Evolutionary conservation across 495 filamentous ascomycete genomes (phyloP).

Genomic region (Tuber indicum): DNA sequence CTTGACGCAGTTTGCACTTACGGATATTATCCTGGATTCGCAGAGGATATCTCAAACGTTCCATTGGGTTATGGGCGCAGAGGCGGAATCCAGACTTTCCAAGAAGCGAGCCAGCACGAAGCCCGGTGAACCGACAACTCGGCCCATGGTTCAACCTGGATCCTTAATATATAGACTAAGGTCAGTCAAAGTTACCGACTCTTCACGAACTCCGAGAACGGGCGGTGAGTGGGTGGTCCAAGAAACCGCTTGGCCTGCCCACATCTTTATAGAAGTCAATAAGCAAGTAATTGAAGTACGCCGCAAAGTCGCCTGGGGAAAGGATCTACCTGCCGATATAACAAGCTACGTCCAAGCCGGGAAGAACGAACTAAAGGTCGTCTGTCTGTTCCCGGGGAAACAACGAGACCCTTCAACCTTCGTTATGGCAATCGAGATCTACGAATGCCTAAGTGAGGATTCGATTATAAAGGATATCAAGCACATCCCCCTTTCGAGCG

Average conservation of each 20-base stretch:
- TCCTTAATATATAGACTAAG: constrained; percentile 36
- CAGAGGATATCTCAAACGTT: constrained; percentile 25
- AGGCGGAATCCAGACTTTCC: constrained; percentile 28
- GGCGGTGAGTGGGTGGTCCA: constrained; percentile 55
- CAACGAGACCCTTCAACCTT: constrained; percentile 10
- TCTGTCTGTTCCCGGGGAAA: constrained; percentile 45
- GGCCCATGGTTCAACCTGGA: constrained; percentile 30
- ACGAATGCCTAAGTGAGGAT: constrained; percentile 31
- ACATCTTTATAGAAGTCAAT: constrained; percentile 67
- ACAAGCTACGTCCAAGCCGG: constrained; percentile 52
- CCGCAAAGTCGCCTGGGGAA: constrained; percentile 61
- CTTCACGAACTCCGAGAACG: constrained; percentile 9
- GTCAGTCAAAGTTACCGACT: constrained; percentile 25
- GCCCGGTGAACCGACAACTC: constrained; percentile 30
- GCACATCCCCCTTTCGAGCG: constrained; percentile 10
- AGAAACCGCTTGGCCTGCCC: constrained; percentile 65
- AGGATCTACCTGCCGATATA: constrained; percentile 69
- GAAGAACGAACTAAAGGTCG: constrained; percentile 54
- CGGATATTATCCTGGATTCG: constrained; percentile 23
- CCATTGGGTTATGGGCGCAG: constrained; percentile 22
- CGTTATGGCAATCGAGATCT: constrained; percentile 31
- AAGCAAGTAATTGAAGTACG: constrained; percentile 51
- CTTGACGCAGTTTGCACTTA: constrained; percentile 32
- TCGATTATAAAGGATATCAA: constrained; percentile 19
- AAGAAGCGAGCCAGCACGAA: constrained; percentile 26